Percentiles rank a stretch among this genome's conserved stretches.
Conservation (phyloP, 331 rosid species). For the Rosa hybrid region DNA sequence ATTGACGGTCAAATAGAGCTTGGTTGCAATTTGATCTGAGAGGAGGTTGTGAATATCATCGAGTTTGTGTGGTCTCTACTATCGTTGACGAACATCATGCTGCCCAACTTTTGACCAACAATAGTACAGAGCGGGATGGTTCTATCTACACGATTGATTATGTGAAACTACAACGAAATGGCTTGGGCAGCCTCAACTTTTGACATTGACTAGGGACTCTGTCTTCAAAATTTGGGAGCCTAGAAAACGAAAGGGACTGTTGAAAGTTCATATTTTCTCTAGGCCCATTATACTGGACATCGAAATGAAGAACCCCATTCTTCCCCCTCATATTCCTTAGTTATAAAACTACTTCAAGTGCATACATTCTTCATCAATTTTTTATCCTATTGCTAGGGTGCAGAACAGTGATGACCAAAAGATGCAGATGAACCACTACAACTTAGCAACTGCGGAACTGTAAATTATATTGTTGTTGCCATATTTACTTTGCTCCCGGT, state of each 20-base stretch:
- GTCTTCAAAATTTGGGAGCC: not conserved
- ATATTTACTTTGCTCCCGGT: not conserved
- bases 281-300: not conserved
- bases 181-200: slow-evolving; percentile 6
- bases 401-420: not conserved
- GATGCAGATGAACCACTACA: too few relatives aligned
- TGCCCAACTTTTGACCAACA: not conserved
- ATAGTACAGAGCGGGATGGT: not conserved
- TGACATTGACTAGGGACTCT: not conserved
- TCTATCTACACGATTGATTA: too few relatives aligned
- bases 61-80: not conserved
- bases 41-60: not conserved
- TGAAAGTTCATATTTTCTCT: not conserved
- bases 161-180: not conserved
- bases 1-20: not conserved
- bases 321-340: not conserved
- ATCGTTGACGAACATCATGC: not conserved
- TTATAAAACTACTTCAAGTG: not conserved
- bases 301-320: not conserved
- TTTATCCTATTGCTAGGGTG: not conserved
- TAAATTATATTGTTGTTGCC: not conserved
- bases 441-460: not conserved
- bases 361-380: not conserved
- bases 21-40: not conserved
- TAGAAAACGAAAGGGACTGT: not conserved